Conservation (phyloP, 1,284 basidiomycete species). For the Sporisorium graminicola region DNA sequence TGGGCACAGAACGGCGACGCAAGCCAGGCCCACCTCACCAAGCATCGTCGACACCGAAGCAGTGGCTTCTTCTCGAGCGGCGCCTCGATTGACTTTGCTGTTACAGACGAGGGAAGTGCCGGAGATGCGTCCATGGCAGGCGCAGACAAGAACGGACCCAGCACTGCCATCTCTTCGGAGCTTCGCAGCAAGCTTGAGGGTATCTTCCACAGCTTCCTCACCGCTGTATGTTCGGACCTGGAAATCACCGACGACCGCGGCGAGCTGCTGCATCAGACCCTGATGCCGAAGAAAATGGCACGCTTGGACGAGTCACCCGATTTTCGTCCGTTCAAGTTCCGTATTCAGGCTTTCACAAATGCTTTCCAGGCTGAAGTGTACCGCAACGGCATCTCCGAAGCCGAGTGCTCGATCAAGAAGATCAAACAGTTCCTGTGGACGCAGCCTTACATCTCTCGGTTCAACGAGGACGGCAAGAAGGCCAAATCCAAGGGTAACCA, state of each 20-base stretch:
- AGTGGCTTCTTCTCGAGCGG: constrained; percentile 55
- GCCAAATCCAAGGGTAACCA: constrained; percentile 99
- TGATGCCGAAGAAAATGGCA: constrained; percentile 80
- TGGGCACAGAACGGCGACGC: constrained; percentile 15
- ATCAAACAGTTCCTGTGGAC: constrained; percentile 97
- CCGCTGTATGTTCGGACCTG: constrained; percentile 88
- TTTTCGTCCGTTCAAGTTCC: constrained; percentile 98
- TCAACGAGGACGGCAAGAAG: constrained; percentile 98
- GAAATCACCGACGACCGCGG: constrained; percentile 93
- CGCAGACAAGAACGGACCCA: constrained; percentile 32
- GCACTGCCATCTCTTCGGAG: constrained; percentile 72
- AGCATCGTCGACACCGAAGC: constrained; percentile 50
- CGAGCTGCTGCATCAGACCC: constrained; percentile 95
- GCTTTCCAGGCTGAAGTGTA: constrained; percentile 91
- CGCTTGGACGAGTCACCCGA: constrained; percentile 81
- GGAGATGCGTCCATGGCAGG: constrained; percentile 24
- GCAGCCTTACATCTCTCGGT: constrained; percentile 90
- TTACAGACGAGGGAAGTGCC: constrained; percentile 24
- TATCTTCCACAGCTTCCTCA: constrained; percentile 91
- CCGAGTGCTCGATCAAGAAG: constrained; percentile 73
- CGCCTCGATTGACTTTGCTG: constrained; percentile 45
- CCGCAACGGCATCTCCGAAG: constrained; percentile 72
- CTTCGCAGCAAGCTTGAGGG: constrained; percentile 85
- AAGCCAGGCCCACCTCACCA: constrained; percentile 28
- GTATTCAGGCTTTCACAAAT: constrained; percentile 98